These are phyloP conservation scores for Daucus carota DNA, from an alignment of 129 eudicot species.

Conservation along the genomic window DH1_v3.0 NC_030383.2:63134001-63134500, in stretches of 20 bases:
- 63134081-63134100: constrained; percentile 31
- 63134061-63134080: constrained; percentile 59
- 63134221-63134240: neutral
- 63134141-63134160: constrained; percentile 16
- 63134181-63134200: neutral
- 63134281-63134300: neutral
- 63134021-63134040: constrained; percentile 28
- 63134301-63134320: neutral
- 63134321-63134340: neutral
- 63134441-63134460: no score
- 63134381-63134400: no score
- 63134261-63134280: neutral
- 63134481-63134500: no score
- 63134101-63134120: constrained; percentile 29
- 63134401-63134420: no score
- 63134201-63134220: neutral
- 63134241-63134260: neutral
- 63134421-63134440: no score
- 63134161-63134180: neutral
- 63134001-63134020: constrained; percentile 35
- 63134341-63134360: constrained; percentile 19
- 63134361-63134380: no score
- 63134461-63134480: no score
- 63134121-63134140: constrained; percentile 58
- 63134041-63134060: constrained; percentile 34